Percentiles rank a stretch among this genome's conserved stretches.
Evolutionary conservation across 257 asterid genomes (phyloP).

Genomic region (Nemophila menziesii): DNA sequence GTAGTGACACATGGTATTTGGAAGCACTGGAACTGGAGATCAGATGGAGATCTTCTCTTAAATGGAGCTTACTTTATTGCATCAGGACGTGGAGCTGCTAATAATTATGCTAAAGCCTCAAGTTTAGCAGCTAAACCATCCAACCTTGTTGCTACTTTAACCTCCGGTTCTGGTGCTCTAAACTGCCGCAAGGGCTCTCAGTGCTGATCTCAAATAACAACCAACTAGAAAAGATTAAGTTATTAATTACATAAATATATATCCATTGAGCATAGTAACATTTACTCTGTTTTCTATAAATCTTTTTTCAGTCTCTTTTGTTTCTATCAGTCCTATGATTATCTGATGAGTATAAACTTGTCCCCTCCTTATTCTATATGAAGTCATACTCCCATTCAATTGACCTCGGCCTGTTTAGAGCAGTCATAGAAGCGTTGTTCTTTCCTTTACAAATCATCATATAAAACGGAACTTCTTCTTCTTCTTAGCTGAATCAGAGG

Average conservation of each 20-base stretch:
- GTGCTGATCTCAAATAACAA: conserved; percentile 25
- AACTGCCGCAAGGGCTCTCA: conserved; percentile 40
- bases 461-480: conserved; percentile 18
- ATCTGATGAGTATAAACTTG: conserved; percentile 6
- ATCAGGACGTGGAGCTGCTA: conserved; percentile 60
- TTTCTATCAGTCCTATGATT: conserved; percentile 5
- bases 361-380: not conserved
- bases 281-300: conserved; percentile 10
- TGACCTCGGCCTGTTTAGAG: conserved; percentile 43
- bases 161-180: conserved; percentile 65
- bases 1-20: conserved; percentile 30
- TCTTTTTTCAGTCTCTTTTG: conserved; percentile 2
- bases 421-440: conserved; percentile 34
- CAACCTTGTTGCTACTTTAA: conserved; percentile 50
- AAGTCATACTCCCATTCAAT: conserved; percentile 7
- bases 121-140: conserved; percentile 80
- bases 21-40: conserved; percentile 92
- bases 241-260: not conserved
- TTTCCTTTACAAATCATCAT: conserved; percentile 5
- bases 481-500: conserved; percentile 10
- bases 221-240: not conserved
- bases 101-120: conserved; percentile 77
- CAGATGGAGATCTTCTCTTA: conserved; percentile 85
- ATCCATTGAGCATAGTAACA: conserved; percentile 2
- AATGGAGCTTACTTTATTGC: conserved; percentile 76